Percentiles rank a stretch among this genome's conserved stretches.
phyloP scores from a whole-genome alignment of 2,329 filamentous ascomycete genomes.

The Hirsutella thompsonii region DNA sequence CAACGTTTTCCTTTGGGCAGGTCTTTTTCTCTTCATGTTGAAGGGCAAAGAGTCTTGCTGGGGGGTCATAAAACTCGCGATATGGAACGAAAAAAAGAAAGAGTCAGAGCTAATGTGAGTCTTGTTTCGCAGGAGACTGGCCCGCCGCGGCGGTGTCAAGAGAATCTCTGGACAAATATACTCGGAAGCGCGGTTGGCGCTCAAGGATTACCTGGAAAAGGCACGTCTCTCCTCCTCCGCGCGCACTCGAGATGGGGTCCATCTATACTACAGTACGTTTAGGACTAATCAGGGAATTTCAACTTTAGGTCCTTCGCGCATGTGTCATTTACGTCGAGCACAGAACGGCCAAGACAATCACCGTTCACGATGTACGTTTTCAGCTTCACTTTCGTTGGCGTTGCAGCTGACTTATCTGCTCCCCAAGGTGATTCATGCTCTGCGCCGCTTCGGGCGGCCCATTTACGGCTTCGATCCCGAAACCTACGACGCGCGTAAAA shows the following conservation, averaged over 20 bases:
- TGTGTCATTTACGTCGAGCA: conserved; percentile 40
- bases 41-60: too few relatives aligned
- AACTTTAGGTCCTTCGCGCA: conserved; percentile 35
- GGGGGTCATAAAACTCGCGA: too few relatives aligned
- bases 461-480: conserved; percentile 46
- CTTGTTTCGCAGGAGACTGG: conserved; percentile 53
- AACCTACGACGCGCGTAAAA: conserved; percentile 11
- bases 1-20: too few relatives aligned
- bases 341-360: conserved; percentile 46
- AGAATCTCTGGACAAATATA: conserved; percentile 56
- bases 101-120: too few relatives aligned
- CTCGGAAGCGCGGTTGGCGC: conserved; percentile 37
- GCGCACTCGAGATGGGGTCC: too few relatives aligned
- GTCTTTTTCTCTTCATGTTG: not conserved
- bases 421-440: conserved; percentile 39
- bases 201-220: conserved; percentile 35
- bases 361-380: conserved; percentile 44
- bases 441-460: conserved; percentile 34
- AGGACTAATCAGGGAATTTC: too few relatives aligned
- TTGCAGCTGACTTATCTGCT: conserved; percentile 2
- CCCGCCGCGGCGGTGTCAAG: conserved; percentile 66
- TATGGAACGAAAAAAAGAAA: too few relatives aligned
- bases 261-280: too few relatives aligned
- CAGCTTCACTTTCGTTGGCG: not conserved
- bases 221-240: conserved; percentile 22